Percentiles rank a stretch among this genome's conserved stretches.
Conservation (phyloP, 106 monocot species). For the Platanthera zijinensis region DNA sequence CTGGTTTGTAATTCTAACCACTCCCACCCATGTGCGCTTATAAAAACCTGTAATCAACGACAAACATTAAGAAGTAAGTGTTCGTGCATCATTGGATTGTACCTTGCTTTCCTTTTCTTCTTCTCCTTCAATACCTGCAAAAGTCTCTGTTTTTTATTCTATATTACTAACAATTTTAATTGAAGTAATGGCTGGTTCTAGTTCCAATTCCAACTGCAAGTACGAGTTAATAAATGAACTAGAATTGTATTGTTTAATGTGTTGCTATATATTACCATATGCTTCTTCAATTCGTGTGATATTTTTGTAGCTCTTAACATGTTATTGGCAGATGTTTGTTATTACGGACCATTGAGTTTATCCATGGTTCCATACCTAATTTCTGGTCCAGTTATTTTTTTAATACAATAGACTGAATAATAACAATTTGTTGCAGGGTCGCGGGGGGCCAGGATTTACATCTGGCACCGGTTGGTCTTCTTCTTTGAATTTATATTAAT, state of each 20-base stretch:
- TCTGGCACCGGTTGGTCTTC: constrained; percentile 35
- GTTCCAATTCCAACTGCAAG: not conserved
- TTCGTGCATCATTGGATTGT: too few relatives aligned
- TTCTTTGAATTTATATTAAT: constrained; percentile 10
- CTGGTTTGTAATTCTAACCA: too few relatives aligned
- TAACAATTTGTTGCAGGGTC: constrained; percentile 53
- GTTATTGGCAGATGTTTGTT: not conserved
- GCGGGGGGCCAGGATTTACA: constrained; percentile 79
- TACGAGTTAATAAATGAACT: not conserved
- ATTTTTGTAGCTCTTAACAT: not conserved
- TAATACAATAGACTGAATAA: not conserved
- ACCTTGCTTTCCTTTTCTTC: too few relatives aligned
- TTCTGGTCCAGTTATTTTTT: not conserved
- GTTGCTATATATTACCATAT: not conserved
- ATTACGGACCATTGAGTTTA: not conserved
- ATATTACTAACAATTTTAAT: not conserved
- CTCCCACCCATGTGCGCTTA: too few relatives aligned
- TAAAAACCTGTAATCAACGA: too few relatives aligned
- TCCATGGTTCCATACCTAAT: not conserved
- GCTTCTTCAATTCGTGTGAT: not conserved
- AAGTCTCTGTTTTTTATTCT: too few relatives aligned
- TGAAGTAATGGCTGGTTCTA: not conserved
- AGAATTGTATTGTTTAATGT: not conserved
- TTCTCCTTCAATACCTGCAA: too few relatives aligned
- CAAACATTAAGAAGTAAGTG: too few relatives aligned